Percentiles rank a stretch among this genome's conserved stretches.
These are phyloP conservation scores for Dactylis glomerata DNA, from an alignment of 176 grass and related monocot species.

Conservation along the genomic window DNA sequence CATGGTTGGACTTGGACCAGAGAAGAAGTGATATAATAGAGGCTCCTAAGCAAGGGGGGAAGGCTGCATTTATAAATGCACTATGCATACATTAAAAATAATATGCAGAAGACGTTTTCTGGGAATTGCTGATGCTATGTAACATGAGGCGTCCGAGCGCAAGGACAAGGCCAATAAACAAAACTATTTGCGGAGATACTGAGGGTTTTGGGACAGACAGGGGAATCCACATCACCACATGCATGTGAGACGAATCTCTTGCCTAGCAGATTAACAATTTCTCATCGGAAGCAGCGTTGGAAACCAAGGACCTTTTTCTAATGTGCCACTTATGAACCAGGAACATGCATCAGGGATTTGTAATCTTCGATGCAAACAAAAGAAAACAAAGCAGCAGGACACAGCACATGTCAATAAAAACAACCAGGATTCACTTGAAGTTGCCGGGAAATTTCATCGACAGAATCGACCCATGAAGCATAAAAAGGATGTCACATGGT, in stretches of 20 bases:
- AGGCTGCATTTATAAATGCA: constrained; percentile 11
- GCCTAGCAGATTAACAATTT: constrained; percentile 33
- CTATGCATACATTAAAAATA: constrained; percentile 13
- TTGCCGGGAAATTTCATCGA: constrained; percentile 27
- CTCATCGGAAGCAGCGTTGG: constrained; percentile 34
- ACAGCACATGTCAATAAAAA: constrained; percentile 7
- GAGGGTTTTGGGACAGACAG: constrained; percentile 41
- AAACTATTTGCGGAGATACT: constrained; percentile 34
- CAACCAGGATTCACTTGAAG: constrained; percentile 19
- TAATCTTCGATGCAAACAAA: constrained; percentile 24
- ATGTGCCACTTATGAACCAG: constrained; percentile 33
- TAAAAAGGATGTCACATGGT: not conserved
- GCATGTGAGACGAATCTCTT: constrained; percentile 42
- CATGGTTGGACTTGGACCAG: constrained; percentile 25
- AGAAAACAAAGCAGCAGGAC: not conserved
- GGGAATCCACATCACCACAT: constrained; percentile 51
- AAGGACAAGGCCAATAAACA: constrained; percentile 42
- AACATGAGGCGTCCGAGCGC: constrained; percentile 33
- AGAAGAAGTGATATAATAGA: constrained; percentile 23
- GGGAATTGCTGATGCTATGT: constrained; percentile 24
- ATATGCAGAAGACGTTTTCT: constrained; percentile 8
- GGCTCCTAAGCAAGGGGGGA: constrained; percentile 22
- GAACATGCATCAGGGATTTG: constrained; percentile 35
- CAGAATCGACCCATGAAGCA: not conserved
- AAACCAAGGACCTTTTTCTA: constrained; percentile 35